Percentiles rank a stretch among this genome's conserved stretches.
Evolutionary conservation across 805 yeast genomes (phyloP).

Genomic region (Cyberlindnera lachancei): DNA sequence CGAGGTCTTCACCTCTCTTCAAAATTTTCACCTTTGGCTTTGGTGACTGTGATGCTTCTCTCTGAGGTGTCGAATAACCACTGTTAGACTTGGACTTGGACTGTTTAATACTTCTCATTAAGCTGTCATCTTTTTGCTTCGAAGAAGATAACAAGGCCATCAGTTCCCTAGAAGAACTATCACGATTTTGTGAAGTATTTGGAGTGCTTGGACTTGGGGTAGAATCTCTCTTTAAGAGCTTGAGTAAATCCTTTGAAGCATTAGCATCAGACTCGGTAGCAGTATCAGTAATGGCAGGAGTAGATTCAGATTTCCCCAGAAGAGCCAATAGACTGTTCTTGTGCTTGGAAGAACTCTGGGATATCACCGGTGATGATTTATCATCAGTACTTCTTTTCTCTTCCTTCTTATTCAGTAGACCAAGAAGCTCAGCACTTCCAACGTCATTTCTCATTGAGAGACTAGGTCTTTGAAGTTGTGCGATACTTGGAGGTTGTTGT

Average conservation of each 20-base stretch:
- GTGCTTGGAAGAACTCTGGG: slow-evolving; percentile 6
- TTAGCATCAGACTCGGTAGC: background rate
- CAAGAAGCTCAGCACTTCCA: slow-evolving; percentile 36
- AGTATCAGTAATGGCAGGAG: too few species aligned
- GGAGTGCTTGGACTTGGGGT: background rate
- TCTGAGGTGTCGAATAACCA: too few species aligned
- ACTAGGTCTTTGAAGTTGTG: slow-evolving; percentile 31
- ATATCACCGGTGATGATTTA: background rate
- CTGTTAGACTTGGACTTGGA: too few species aligned
- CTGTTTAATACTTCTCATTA: too few species aligned
- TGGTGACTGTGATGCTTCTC: background rate
- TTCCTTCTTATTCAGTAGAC: slow-evolving; percentile 30
- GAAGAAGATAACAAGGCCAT: slow-evolving; percentile 5
- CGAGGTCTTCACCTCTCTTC: slow-evolving; percentile 12
- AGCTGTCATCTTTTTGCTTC: too few species aligned
- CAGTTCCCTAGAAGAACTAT: slow-evolving; percentile 3
- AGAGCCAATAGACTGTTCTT: slow-evolving; percentile 14
- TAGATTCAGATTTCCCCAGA: slow-evolving; percentile 1
- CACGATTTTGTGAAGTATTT: background rate
- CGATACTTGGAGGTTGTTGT: slow-evolving; percentile 30
- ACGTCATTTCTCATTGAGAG: slow-evolving; percentile 25
- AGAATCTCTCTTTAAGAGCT: background rate
- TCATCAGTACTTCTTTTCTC: slow-evolving; percentile 3
- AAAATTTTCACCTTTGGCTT: slow-evolving; percentile 18
- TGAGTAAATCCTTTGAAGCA: background rate